Conservation (phyloP, 2,329 filamentous ascomycete genomes). For the Chrysosporium queenslandicum region DNA sequence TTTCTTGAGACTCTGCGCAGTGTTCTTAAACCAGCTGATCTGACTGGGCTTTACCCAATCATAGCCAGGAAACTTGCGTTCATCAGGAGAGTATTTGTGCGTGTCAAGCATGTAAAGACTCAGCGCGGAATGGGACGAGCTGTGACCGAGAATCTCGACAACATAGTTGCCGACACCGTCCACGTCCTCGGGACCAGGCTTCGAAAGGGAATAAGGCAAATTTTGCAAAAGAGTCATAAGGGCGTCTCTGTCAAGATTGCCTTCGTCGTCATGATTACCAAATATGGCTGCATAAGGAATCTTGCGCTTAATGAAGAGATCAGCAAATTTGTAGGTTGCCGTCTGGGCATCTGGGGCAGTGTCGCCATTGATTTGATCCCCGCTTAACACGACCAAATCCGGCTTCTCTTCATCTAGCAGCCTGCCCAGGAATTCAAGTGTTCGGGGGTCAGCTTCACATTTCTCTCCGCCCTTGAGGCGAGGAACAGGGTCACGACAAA, state of each 20-base stretch:
- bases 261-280: conserved; percentile 95
- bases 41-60: conserved; percentile 95
- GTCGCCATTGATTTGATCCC: conserved; percentile 92
- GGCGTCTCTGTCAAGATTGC: conserved; percentile 60
- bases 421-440: conserved; percentile 74
- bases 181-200: conserved; percentile 68
- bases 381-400: conserved; percentile 80
- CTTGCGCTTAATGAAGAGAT: conserved; percentile 71
- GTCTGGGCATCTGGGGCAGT: conserved; percentile 84
- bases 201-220: conserved; percentile 81
- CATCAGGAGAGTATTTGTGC: conserved; percentile 83
- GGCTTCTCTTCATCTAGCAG: conserved; percentile 89
- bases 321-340: conserved; percentile 86
- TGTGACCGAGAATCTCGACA: conserved; percentile 75
- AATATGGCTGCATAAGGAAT: conserved; percentile 93
- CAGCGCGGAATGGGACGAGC: conserved; percentile 72
- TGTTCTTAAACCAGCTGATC: conserved; percentile 86
- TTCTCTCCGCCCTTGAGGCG: conserved; percentile 55
- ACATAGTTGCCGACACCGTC: conserved; percentile 93
- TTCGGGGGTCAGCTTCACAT: conserved; percentile 86
- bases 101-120: conserved; percentile 94
- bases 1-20: conserved; percentile 61
- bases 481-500: conserved; percentile 77
- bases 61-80: conserved; percentile 80
- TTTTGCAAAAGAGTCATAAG: conserved; percentile 82